Percentiles rank a stretch among this genome's conserved stretches.
Conservation (phyloP, 108 stramenopile species). For the Bacterosira constricta region DNA sequence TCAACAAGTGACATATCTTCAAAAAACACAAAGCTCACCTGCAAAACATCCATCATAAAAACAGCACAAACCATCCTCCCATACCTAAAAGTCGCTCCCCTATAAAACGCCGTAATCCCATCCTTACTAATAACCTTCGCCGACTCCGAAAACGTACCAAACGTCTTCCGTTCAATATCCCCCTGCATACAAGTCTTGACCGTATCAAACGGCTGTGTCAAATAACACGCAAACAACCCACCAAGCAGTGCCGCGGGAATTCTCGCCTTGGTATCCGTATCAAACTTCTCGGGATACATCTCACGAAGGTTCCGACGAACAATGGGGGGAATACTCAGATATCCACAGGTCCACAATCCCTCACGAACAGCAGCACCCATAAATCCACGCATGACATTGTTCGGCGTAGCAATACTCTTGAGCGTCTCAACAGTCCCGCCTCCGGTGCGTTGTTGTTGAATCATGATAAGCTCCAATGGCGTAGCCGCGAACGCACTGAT, state of each 20-base stretch:
- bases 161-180: constrained; percentile 85
- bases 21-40: constrained; percentile 34
- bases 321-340: constrained; percentile 88
- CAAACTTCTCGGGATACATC: constrained; percentile 77
- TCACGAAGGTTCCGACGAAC: constrained; percentile 77
- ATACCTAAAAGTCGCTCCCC: constrained; percentile 92
- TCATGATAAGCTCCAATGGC: constrained; percentile 94
- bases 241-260: constrained; percentile 88
- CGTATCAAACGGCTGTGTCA: constrained; percentile 91
- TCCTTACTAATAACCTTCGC: constrained; percentile 69
- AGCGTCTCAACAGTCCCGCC: constrained; percentile 55
- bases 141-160: constrained; percentile 76
- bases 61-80: constrained; percentile 92
- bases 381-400: constrained; percentile 79
- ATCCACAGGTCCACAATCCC: constrained; percentile 92
- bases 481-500: constrained; percentile 80
- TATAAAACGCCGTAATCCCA: constrained; percentile 86
- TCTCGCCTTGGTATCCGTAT: constrained; percentile 83
- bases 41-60: constrained; percentile 89
- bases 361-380: constrained; percentile 86
- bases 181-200: constrained; percentile 97
- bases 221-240: constrained; percentile 88
- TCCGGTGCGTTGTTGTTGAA: constrained; percentile 95
- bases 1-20: neutral
- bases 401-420: constrained; percentile 60